Evolutionary conservation across 495 filamentous ascomycete species (phyloP), one percentile per base, ranked within the genome.

Genomic region (Evansstolkia leycettana): DNA sequence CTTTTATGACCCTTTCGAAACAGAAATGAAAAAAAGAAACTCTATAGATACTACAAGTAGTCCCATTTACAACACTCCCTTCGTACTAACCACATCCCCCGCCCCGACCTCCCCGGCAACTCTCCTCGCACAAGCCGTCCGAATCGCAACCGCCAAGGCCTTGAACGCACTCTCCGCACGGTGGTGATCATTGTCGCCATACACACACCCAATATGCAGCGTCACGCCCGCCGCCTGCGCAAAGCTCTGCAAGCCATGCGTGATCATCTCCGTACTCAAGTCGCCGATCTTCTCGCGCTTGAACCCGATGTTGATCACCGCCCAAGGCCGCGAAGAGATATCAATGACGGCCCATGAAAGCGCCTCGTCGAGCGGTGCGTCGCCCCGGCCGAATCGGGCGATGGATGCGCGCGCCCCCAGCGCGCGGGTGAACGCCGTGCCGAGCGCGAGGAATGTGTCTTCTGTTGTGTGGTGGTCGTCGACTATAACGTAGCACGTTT

Each of bases 401-500:
- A 94, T 72, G 5, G 90, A 92, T 31, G 76, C 67, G 7, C 82
- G 79, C 11, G 72, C 67, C 37, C 79, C 77, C 17, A 98, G 73
- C 12, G 86, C 80, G 28, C 67, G 50, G 32, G 78, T 78, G 65
- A 96, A 93, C 20, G 88, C 87, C 34, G 65, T 62, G 27, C 90
- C 90, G 30, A 98, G 78, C 13, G 86, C 84, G 43, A 98, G 76
- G 67, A 84, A 90, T 35, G 81, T 82, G 64, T 98, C 90, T 75
- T 98, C 90, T 38, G 88, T 78, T 4, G 89, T 94, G 69, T 98
- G 90, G 65, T 98, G 90, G 70, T 96, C 90, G 65, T 98, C 90
- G 62, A 98, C 88, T 93, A 30, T 31, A 23, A 23, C 9, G 5
- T 4, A 23, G 16, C 17, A 27, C n/a, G n/a, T n/a, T n/a, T n/a